Conservation (phyloP, 257 asterid genomes). For the Plantago elongata region DNA sequence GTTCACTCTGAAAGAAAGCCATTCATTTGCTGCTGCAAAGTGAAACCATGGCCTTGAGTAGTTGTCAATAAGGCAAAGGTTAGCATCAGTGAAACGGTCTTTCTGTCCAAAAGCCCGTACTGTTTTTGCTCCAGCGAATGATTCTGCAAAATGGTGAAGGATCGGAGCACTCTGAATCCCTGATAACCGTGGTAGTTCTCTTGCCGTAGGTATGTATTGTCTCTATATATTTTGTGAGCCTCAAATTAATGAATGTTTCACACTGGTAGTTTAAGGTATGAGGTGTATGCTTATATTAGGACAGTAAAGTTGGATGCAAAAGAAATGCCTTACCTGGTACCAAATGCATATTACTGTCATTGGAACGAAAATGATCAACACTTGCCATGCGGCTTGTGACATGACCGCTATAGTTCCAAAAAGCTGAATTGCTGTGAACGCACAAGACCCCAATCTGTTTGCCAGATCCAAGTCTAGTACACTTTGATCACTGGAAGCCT, state of each 20-base stretch:
- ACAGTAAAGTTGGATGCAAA: not conserved
- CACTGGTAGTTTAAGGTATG: not conserved
- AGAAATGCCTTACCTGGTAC: constrained; percentile 60
- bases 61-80: constrained; percentile 71
- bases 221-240: constrained; percentile 35
- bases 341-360: constrained; percentile 81
- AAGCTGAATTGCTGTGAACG: constrained; percentile 75
- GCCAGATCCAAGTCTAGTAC: constrained; percentile 84
- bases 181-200: constrained; percentile 83
- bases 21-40: constrained; percentile 79
- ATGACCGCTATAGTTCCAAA: constrained; percentile 84
- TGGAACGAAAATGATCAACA: constrained; percentile 77
- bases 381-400: constrained; percentile 98
- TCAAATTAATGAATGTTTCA: not conserved
- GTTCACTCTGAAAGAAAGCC: constrained; percentile 43
- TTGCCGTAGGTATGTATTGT: constrained; percentile 92
- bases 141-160: constrained; percentile 88
- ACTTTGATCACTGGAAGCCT: constrained; percentile 87
- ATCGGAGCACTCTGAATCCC: constrained; percentile 84
- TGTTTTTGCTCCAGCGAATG: constrained; percentile 82
- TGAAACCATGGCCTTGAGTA: constrained; percentile 91
- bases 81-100: constrained; percentile 55
- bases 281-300: not conserved
- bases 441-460: constrained; percentile 69
- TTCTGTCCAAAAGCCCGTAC: constrained; percentile 77